Evolutionary conservation across 192 early-diverging fungal species (phyloP), one percentile per base, ranked within the genome.

Genomic region (Glomus cerebriforme): DNA sequence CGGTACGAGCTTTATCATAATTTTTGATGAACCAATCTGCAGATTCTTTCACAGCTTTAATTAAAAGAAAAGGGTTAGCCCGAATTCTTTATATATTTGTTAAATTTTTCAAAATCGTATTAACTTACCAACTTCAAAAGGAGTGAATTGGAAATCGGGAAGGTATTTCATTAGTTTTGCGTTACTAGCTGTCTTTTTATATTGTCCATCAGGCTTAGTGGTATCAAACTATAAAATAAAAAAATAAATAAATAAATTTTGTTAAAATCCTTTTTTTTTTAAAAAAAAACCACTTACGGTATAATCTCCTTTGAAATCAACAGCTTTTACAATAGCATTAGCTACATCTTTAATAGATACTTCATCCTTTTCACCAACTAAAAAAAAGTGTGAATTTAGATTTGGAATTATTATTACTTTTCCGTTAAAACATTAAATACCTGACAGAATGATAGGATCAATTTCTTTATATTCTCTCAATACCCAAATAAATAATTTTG

Each of bases 101-200:
- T 37, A 15, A 59, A 12, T 31, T n/a, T n/a, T n/a, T n/a, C n/a
- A 10, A 15, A 70, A 7, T 35, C n/a, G 29, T 17, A 54, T 58
- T 17, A 69, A 69, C 68, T 83, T 81, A 90, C 89, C 92, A 75
- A 86, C 84, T 59, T 93, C 84, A 80, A 95, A 94, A 3, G 88
- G 89, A 17, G 94, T 95, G 83, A 95, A 95, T 81, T 93, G 35
- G 82, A 94, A 95, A 75, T 89, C 92, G 59, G 92, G 92, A 76
- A 93, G 79, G 60, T 91, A 87, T 72, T 83, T 87, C 79, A 82
- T 81, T 79, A 95, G 81, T 86, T 95, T 95, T 24, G 82, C 86
- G 79, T 95, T 95, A n/a, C 87, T 93, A 35, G 94, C 94, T 45
- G 94, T 94, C 89, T 94, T 95, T 82, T 94, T 95, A 79, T 84